Evolutionary conservation across 169 alveolate genomes (phyloP), one percentile per base, ranked within the genome.

Genomic region (Fabrea salina): DNA sequence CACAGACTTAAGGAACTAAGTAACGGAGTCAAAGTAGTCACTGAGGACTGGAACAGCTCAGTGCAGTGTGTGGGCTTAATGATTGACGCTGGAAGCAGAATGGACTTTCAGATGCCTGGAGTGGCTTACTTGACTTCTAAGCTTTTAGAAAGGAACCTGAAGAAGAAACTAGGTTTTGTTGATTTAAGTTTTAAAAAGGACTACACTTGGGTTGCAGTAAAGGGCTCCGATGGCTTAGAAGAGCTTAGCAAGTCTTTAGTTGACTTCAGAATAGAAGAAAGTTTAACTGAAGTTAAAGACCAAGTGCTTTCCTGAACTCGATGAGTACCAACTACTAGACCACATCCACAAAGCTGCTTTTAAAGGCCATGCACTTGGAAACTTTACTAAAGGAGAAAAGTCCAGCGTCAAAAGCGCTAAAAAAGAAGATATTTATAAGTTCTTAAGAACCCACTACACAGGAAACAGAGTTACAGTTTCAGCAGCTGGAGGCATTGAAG

Each of bases 71-170:
- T 51, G 19, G 59, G 59, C 19, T 22, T 51, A 3, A 51, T 51
- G 59, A 51, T 51, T 51, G 59, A 51, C 27, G 59, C 59, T 3
- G 59, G 59, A 51, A 51, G 59, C 59, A 51, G 59, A 51, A 51
- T 22, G 19, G 59, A 51, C 19, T 27, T 27, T 0, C 19, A 4
- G 27, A 51, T 22, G 27, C 1, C 59, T 5, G 59, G 59, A 1
- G 27, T 51, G 19, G 59, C 59, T 3, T 22, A 51, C 27, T 51
- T 51, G 8, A 33, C 59, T 7, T 27, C 39, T 5, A 51, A 51
- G 19, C 27, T 51, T 3, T 11, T 51, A n/a, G n/a, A n/a, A n/a
- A n/a, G n/a, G n/a, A n/a, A n/a, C n/a, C n/a, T n/a, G n/a, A n/a
- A n/a, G n/a, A n/a, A n/a, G n/a, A n/a, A n/a, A n/a, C n/a, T n/a